A percentile compares a stretch with the other conserved stretches of the same genome.
Evolutionary conservation across 2,329 filamentous ascomycete species (phyloP).

Genomic region (Claviceps monticola): DNA sequence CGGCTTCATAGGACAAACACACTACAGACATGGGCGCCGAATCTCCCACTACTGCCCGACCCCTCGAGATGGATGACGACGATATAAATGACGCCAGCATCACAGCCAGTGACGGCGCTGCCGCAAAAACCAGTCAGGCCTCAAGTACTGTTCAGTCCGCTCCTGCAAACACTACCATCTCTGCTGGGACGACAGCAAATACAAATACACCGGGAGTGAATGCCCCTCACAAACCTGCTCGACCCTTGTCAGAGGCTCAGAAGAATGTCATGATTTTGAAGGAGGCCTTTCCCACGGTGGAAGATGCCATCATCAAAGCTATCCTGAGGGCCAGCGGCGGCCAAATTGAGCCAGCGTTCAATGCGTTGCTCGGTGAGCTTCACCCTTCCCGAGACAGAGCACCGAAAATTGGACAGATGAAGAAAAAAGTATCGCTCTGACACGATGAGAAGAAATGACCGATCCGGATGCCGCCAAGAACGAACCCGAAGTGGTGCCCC

Average conservation of each 20-base stretch:
- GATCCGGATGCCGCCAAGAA: conserved; percentile 54
- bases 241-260: conserved; percentile 67
- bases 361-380: conserved; percentile 65
- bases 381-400: neutral
- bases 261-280: conserved; percentile 79
- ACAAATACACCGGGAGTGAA: conserved; percentile 13
- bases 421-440: neutral
- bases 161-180: conserved; percentile 13
- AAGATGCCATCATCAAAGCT: conserved; percentile 68
- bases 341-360: conserved; percentile 85
- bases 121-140: conserved; percentile 9
- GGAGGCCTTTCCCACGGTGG: conserved; percentile 84
- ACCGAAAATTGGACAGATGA: neutral
- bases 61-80: conserved; percentile 57
- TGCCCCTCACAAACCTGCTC: conserved; percentile 69
- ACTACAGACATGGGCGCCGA: conserved; percentile 35
- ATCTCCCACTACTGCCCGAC: conserved; percentile 51
- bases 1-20: conserved; percentile 27
- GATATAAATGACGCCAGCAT: conserved; percentile 49
- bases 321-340: conserved; percentile 77
- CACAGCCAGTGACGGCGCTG: conserved; percentile 26
- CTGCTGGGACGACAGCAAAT: conserved; percentile 14
- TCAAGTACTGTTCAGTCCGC: neutral
- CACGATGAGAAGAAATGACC: conserved; percentile 49
- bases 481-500: conserved; percentile 41